Conservation (phyloP, 805 yeast genomes). For the Helenozyma rhizophorensis region DNA sequence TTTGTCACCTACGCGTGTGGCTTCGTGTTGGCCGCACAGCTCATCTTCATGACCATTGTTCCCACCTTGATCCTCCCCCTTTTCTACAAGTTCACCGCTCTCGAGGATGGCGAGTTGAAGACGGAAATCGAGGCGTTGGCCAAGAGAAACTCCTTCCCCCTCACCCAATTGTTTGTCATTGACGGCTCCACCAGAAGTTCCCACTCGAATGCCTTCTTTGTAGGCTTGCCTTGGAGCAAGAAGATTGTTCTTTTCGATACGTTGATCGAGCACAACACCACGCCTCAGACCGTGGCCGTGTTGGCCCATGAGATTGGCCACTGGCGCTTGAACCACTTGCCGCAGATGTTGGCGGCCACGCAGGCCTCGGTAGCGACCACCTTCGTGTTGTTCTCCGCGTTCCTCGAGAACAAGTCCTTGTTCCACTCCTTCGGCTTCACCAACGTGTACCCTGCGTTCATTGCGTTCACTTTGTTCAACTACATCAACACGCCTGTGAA, state of each 20-base stretch:
- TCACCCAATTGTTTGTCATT: constrained; percentile 77
- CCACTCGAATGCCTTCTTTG: constrained; percentile 94
- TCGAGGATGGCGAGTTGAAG: constrained; percentile 86
- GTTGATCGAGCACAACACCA: constrained; percentile 71
- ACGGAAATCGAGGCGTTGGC: constrained; percentile 79
- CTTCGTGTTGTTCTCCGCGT: constrained; percentile 73
- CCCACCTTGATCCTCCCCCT: constrained; percentile 90
- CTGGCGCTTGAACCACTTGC: constrained; percentile 87
- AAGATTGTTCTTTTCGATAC: constrained; percentile 94
- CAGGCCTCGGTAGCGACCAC: constrained; percentile 62
- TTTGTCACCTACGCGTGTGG: constrained; percentile 79
- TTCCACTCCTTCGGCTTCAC: constrained; percentile 76
- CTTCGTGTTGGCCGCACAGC: constrained; percentile 66
- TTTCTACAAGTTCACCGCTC: constrained; percentile 86
- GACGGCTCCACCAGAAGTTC: constrained; percentile 97
- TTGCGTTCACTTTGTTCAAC: constrained; percentile 77
- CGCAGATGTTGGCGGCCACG: constrained; percentile 63
- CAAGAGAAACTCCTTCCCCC: constrained; percentile 71
- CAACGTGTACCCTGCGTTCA: constrained; percentile 59
- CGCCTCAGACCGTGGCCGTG: constrained; percentile 84
- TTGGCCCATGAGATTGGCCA: constrained; percentile 99
- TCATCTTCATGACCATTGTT: constrained; percentile 66
- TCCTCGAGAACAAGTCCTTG: constrained; percentile 73
- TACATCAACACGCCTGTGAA: constrained; percentile 79
- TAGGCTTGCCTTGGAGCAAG: constrained; percentile 95